Percentiles rank a stretch among this genome's conserved stretches.
Evolutionary conservation across 768 basidiomycete genomes (phyloP).

Genomic region (Cubamyces lactineus): DNA sequence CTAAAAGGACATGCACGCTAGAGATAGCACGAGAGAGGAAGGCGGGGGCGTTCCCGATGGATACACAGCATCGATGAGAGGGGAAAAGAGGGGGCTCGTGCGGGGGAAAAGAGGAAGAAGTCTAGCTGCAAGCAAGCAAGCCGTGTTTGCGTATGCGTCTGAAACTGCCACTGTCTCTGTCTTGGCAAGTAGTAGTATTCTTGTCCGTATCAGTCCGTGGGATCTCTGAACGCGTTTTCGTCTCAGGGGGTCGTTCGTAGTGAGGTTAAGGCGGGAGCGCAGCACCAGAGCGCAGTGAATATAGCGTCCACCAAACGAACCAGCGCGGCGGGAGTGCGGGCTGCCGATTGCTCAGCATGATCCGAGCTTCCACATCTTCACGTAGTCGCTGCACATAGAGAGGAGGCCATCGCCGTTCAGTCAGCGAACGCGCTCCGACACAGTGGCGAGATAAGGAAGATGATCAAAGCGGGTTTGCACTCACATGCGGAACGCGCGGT

Average conservation of each 20-base stretch:
- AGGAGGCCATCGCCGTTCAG: background rate
- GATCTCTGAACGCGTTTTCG: background rate
- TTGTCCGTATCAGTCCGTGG: slow-evolving; percentile 16
- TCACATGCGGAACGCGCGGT: slow-evolving; percentile 72
- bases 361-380: slow-evolving; percentile 42
- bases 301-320: too few species aligned
- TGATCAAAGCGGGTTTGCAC: slow-evolving; percentile 16
- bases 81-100: background rate
- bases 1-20: slow-evolving; percentile 8
- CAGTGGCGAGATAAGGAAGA: background rate
- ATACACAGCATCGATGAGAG: background rate
- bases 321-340: background rate
- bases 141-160: slow-evolving; percentile 11
- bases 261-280: background rate
- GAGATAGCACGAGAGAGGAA: background rate
- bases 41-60: background rate
- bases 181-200: background rate
- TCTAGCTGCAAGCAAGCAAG: slow-evolving; percentile 15
- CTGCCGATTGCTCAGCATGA: slow-evolving; percentile 19
- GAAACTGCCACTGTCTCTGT: slow-evolving; percentile 1
- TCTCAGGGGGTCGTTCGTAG: background rate
- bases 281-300: too few species aligned
- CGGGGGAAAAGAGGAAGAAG: background rate
- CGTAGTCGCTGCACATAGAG: slow-evolving; percentile 33
- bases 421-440: slow-evolving; percentile 6